phyloP scores from a whole-genome alignment of 2,329 filamentous ascomycete species.

The Xylariaceae sp. region DNA sequence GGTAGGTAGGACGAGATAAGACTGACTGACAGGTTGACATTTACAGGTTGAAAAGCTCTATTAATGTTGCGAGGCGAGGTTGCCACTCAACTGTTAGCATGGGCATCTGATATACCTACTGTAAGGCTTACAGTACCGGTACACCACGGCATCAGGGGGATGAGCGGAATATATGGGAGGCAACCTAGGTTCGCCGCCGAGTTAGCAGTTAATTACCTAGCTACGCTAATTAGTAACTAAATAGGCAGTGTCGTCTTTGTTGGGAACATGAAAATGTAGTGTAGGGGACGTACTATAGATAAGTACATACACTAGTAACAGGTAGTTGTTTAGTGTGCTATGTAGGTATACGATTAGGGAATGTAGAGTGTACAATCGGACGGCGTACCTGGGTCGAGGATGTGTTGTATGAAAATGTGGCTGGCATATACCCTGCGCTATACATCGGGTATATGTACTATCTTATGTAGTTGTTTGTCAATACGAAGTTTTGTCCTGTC shows the following conservation, averaged over 20 bases:
- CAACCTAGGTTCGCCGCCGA: not conserved
- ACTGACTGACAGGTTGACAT: not conserved
- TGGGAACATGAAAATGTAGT: too few relatives aligned
- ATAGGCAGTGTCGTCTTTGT: not conserved
- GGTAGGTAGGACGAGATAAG: not conserved
- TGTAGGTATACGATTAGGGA: not conserved
- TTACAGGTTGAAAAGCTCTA: not conserved
- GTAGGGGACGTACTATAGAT: not conserved
- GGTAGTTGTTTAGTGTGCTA: not conserved
- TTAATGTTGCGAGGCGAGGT: not conserved
- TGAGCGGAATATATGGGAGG: not conserved
- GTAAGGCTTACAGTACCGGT: not conserved
- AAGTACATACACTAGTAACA: not conserved
- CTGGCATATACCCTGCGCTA: not conserved
- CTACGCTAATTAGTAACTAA: too few relatives aligned
- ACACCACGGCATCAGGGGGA: not conserved
- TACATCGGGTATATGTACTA: not conserved
- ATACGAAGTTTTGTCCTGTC: not conserved
- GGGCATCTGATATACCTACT: not conserved
- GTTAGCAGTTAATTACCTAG: not conserved
- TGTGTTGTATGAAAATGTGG: not conserved
- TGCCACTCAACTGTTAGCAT: not conserved
- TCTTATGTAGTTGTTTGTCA: not conserved
- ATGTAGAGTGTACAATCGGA: not conserved
- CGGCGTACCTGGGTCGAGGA: not conserved